Percentiles rank a stretch among this genome's conserved stretches.
These are phyloP conservation scores for Albophoma yamanashiensis DNA, from an alignment of 2,329 filamentous ascomycete species.

Conservation along the genomic window DNA sequence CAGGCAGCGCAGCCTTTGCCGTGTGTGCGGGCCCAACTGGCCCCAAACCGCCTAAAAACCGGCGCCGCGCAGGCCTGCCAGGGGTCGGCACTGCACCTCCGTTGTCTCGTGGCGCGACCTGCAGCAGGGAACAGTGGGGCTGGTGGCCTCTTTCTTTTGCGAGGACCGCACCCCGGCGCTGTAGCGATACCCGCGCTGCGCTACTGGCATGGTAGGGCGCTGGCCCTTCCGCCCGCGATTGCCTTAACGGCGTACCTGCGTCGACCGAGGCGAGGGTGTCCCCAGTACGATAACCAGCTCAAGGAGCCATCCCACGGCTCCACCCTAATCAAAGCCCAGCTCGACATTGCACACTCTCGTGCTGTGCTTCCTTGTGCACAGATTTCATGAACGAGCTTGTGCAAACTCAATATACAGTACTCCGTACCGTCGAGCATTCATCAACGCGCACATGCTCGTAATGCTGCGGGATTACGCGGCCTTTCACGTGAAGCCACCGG, in stretches of 20 bases:
- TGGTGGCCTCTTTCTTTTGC: background rate
- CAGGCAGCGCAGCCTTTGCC: background rate
- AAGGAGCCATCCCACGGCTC: background rate
- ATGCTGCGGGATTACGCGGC: background rate
- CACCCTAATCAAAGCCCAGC: background rate
- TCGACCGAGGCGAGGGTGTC: background rate
- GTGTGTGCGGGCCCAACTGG: background rate
- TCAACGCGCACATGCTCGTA: no score
- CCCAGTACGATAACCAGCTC: background rate
- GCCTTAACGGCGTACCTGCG: background rate
- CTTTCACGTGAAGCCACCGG: background rate
- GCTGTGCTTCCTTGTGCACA: background rate
- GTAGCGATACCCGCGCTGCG: background rate
- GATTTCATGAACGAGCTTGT: background rate
- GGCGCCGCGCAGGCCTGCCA: background rate
- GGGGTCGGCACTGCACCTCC: background rate
- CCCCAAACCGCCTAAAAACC: background rate
- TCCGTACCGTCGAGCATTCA: background rate
- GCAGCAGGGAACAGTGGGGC: background rate
- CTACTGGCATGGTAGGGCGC: background rate
- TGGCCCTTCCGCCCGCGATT: background rate
- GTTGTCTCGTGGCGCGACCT: background rate
- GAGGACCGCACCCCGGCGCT: background rate
- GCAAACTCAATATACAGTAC: background rate
- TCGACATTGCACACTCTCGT: background rate